phyloP scores from a whole-genome alignment of 2,329 filamentous ascomycete genomes.

The Alternaria incomplexa region DNA sequence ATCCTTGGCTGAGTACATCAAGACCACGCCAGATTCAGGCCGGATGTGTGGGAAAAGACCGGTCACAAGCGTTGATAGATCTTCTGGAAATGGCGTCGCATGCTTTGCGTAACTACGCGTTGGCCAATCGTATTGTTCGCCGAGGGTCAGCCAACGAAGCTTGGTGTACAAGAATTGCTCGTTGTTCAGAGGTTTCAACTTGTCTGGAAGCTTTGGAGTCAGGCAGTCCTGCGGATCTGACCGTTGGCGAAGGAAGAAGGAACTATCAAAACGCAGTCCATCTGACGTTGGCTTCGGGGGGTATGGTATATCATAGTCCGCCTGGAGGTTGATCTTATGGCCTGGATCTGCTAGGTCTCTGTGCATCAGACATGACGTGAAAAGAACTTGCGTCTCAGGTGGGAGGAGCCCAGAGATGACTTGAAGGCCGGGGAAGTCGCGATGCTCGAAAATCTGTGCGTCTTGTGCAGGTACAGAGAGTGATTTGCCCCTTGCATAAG shows the following conservation, averaged over 20 bases:
- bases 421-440: slow-evolving; percentile 64
- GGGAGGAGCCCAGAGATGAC: slow-evolving; percentile 79
- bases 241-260: slow-evolving; percentile 43
- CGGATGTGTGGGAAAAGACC: slow-evolving; percentile 78
- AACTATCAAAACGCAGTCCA: slow-evolving; percentile 32
- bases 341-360: slow-evolving; percentile 73
- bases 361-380: slow-evolving; percentile 79
- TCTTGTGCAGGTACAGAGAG: slow-evolving; percentile 29
- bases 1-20: slow-evolving; percentile 89
- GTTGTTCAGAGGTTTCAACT: slow-evolving; percentile 76
- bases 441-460: slow-evolving; percentile 43
- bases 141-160: slow-evolving; percentile 92
- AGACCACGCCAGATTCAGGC: slow-evolving; percentile 90
- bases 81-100: slow-evolving; percentile 75
- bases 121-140: slow-evolving; percentile 97
- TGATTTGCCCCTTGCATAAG: slow-evolving; percentile 38
- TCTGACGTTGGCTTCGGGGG: slow-evolving; percentile 45
- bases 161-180: slow-evolving; percentile 77
- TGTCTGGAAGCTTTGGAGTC: slow-evolving; percentile 68
- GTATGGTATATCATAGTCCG: slow-evolving; percentile 78
- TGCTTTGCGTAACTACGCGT: slow-evolving; percentile 77
- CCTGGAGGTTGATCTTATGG: slow-evolving; percentile 87
- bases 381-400: slow-evolving; percentile 69
- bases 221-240: slow-evolving; percentile 31
- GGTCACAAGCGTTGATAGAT: slow-evolving; percentile 73